These are phyloP conservation scores for Venturia carpophila DNA, from an alignment of 2,329 filamentous ascomycete genomes.

Conservation along the genomic window DNA sequence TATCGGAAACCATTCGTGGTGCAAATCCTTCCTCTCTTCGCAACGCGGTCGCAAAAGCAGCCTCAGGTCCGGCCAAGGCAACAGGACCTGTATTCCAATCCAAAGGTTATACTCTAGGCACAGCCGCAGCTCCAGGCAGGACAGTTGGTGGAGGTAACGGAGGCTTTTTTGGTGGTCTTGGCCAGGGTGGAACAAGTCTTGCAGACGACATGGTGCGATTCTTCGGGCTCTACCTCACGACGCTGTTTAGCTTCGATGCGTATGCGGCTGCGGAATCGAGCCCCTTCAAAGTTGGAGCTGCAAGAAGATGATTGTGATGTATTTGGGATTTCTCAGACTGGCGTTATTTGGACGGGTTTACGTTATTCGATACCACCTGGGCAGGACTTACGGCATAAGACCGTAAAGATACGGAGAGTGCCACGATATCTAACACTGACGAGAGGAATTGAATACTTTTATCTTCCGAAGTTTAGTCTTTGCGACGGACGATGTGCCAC, in stretches of 20 bases:
- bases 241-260: slow-evolving; percentile 39
- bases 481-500: no score
- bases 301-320: background rate
- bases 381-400: background rate
- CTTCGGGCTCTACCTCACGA: slow-evolving; percentile 39
- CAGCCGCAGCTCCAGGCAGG: slow-evolving; percentile 22
- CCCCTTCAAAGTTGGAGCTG: slow-evolving; percentile 28
- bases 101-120: slow-evolving; percentile 38
- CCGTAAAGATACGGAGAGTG: background rate
- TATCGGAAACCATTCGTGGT: slow-evolving; percentile 41
- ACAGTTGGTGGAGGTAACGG: slow-evolving; percentile 23
- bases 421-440: background rate
- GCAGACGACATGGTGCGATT: slow-evolving; percentile 37
- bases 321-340: background rate
- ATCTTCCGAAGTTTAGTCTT: background rate
- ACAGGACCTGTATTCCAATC: slow-evolving; percentile 35
- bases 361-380: background rate
- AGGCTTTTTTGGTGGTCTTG: slow-evolving; percentile 25
- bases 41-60: slow-evolving; percentile 39
- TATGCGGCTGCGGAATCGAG: slow-evolving; percentile 38
- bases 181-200: slow-evolving; percentile 29
- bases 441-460: background rate
- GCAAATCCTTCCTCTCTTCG: slow-evolving; percentile 43
- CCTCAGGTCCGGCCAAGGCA: slow-evolving; percentile 32
- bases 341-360: background rate